phyloP scores from a whole-genome alignment of 179 eudicot species.

The Amaranthus tricolor region DNA sequence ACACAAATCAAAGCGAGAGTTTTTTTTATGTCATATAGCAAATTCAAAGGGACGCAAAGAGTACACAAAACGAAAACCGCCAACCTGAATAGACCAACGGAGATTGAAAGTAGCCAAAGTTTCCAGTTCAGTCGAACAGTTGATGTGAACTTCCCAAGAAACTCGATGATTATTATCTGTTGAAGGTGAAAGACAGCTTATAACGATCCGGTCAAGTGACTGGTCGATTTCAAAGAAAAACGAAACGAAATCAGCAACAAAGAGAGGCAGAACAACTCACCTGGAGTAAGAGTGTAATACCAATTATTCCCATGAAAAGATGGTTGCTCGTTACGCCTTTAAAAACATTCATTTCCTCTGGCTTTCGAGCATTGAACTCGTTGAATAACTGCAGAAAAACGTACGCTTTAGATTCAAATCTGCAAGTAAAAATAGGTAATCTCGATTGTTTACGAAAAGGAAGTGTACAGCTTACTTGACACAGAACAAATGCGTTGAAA shows the following conservation, averaged over 20 bases:
- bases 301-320: conserved; percentile 73
- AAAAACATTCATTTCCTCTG: conserved; percentile 76
- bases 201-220: conserved; percentile 7
- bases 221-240: not conserved
- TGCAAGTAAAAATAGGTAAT: not conserved
- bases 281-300: conserved; percentile 69
- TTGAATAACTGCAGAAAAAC: conserved; percentile 67
- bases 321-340: conserved; percentile 60
- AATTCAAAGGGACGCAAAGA: too few relatives aligned
- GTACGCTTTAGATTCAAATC: not conserved
- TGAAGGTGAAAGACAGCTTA: conserved; percentile 14
- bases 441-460: not conserved
- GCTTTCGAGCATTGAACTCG: conserved; percentile 91
- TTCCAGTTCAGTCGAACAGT: conserved; percentile 57
- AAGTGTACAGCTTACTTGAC: conserved; percentile 60
- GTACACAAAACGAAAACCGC: not conserved
- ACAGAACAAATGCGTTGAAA: conserved; percentile 82
- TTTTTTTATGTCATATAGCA: too few relatives aligned
- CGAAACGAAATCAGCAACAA: not conserved
- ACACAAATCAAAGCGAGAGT: too few relatives aligned
- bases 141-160: conserved; percentile 70
- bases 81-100: conserved; percentile 63
- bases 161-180: conserved; percentile 67
- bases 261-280: conserved; percentile 29
- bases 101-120: conserved; percentile 66